Base-by-base conservation (phyloP, 129 eudicot species). In the Flaveria linearis region DNA sequence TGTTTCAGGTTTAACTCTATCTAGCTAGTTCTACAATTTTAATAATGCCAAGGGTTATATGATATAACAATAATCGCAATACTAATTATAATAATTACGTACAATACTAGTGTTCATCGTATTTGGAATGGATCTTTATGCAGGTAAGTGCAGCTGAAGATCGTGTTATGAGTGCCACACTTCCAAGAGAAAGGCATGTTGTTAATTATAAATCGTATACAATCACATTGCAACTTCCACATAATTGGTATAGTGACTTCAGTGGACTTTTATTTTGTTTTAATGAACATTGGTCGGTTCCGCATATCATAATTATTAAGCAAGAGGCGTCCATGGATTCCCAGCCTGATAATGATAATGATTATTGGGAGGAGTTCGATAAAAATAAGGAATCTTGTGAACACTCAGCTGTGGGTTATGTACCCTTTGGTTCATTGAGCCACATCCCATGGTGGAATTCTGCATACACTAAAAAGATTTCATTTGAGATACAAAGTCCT, bases 261-360 rank as follows among this genome's bases (percentile, higher is more conserved):
- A 3, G 25, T 43, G 69, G 69, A 57, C 58, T 73, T 66, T 42
- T 58, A 7, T 14, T 73, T 0, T 14, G 67, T 49, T 5, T 1
- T 63, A 7, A 5, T 12, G 0, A 20, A 0, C 0, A 0, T 3
- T 0, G 0, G 1, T 0, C 9, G 22, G 4, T 0, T 0, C 0
- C 0, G 7, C 4, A 15, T 45, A 20, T 5, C 1, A 74, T 74
- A 41, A 11, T 5, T 41, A 60, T 74, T 16, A 60, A 60, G 11
- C 46, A 60, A 1, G 78, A 42, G n/a, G 23, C 9, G 8, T 7
- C 26, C 26, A 60, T 3, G 20, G 63, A 51, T 13, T 71, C 23
- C 11, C 13, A 71, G 26, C 12, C 9, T 28, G 56, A 51, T 51
- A 14, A 51, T 28, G 30, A 28, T 28, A 28, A 28, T 14, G 10